A percentile compares a stretch with the other conserved stretches of the same genome.
phyloP scores from a whole-genome alignment of 805 yeast genomes.

The Metschnikowia colocasiae region DNA sequence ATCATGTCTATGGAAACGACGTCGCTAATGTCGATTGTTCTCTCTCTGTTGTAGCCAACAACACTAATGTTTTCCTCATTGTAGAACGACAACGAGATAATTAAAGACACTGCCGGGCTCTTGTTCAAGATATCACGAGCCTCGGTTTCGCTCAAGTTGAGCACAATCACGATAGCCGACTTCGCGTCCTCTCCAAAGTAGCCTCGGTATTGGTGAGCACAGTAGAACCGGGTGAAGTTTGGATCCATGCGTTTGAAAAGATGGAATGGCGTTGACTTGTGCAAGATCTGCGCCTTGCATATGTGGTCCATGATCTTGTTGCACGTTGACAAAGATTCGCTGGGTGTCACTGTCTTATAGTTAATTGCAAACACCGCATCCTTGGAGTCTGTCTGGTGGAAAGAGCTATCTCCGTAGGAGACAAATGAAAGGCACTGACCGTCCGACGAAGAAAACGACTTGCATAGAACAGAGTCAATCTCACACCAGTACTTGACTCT shows the following conservation, averaged over 20 bases:
- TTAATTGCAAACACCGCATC: conserved; percentile 21
- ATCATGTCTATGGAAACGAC: conserved; percentile 22
- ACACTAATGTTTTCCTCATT: conserved; percentile 25
- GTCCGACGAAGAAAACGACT: conserved; percentile 34
- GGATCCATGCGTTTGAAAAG: conserved; percentile 52
- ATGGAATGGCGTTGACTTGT: conserved; percentile 83
- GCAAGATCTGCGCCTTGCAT: conserved; percentile 67
- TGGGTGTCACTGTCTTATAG: conserved; percentile 24
- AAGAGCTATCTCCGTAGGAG: conserved; percentile 25
- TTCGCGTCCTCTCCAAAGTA: conserved; percentile 54
- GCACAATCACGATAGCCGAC: conserved; percentile 61
- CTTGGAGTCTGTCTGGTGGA: conserved; percentile 21
- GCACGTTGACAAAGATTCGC: conserved; percentile 16
- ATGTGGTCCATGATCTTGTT: conserved; percentile 51
- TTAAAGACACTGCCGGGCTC: conserved; percentile 40
- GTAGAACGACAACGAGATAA: conserved; percentile 44
- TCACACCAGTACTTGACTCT: conserved; percentile 65
- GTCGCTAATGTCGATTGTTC: conserved; percentile 20
- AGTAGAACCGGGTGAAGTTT: conserved; percentile 47
- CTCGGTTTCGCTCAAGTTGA: conserved; percentile 51
- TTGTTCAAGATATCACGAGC: conserved; percentile 28
- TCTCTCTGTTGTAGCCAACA: conserved; percentile 12
- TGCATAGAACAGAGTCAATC: conserved; percentile 52
- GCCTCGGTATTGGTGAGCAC: conserved; percentile 61
- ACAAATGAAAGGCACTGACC: conserved; percentile 28